These are phyloP conservation scores for Auricularia auricula-judae DNA, from an alignment of 768 basidiomycete species.

Conservation along the genomic window DNA sequence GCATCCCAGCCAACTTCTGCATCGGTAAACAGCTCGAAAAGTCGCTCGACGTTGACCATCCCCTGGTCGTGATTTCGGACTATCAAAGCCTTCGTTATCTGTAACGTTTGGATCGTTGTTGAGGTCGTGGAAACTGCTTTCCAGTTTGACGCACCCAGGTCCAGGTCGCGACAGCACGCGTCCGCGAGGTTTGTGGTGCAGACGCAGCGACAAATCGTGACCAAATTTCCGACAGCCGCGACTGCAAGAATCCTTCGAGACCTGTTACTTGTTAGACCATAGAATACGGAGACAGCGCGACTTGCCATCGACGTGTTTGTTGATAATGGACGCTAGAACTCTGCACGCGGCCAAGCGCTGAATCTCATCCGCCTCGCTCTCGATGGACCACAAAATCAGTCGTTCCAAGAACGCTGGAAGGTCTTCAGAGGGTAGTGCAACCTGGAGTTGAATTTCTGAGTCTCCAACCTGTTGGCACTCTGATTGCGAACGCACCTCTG, in stretches of 20 bases:
- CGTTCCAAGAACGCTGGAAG: slow-evolving; percentile 39
- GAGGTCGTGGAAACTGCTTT: neutral
- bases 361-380: slow-evolving; percentile 24
- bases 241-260: neutral
- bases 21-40: slow-evolving; percentile 68
- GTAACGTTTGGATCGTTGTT: neutral
- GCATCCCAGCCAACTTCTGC: slow-evolving; percentile 54
- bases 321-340: slow-evolving; percentile 56
- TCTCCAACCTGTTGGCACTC: too few species aligned
- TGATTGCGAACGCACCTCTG: slow-evolving; percentile 39
- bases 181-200: slow-evolving; percentile 29
- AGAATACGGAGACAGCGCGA: slow-evolving; percentile 3
- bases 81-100: slow-evolving; percentile 75
- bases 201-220: neutral
- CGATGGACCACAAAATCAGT: slow-evolving; percentile 52
- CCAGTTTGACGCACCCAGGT: slow-evolving; percentile 42
- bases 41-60: slow-evolving; percentile 41
- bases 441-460: slow-evolving; percentile 23
- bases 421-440: slow-evolving; percentile 37
- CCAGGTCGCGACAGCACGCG: slow-evolving; percentile 48
- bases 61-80: slow-evolving; percentile 59
- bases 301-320: slow-evolving; percentile 66
- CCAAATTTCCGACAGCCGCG: neutral
- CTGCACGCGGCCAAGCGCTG: slow-evolving; percentile 19
- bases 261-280: slow-evolving; percentile 29